Evolutionary conservation across 1,139 yeast species (phyloP), one percentile per base, ranked within the genome.

Genomic region (Yamadazyma triangularis): DNA sequence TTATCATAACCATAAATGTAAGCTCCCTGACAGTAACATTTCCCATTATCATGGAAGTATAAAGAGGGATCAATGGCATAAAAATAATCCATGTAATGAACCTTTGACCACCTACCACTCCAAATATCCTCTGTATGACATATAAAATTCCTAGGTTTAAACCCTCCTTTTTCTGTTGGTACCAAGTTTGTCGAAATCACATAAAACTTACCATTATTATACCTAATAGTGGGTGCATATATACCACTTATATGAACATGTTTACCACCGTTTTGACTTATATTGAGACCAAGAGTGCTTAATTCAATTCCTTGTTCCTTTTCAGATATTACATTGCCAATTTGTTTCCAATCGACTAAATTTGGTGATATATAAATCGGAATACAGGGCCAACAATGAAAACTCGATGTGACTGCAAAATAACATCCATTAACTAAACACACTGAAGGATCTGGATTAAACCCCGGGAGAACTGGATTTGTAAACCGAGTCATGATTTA

Each of bases 41-140:
- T 35, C 18, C 28, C 39, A 29, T 35, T 33, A 23, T 28, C 30
- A 24, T 35, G 34, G 33, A 33, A 35, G 14, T 15, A 35, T 23
- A 35, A 21, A 6, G 36, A 33, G 11, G 36, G 34, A 19, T 35
- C 39, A 31, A 35, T 35, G 8, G 36, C 39, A 27, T 35, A 35
- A 16, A 35, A 35, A 26, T 33, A 30, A 10, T 32, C 30, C 15
- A 33, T 33, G 14, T 26, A 23, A 11, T 19, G 20, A 7, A 30
- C 34, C 20, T 33, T 26, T 3, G 39, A 35, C 39, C 39, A 35
- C 15, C 23, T 27, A 13, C 35, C 35, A 8, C 27, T 12, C 39
- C 39, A 35, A 20, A 35, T 35, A 33, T 35, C 39, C 26, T 35
- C 39, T 5, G 39, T 35, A 27, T 35, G 32, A 27, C 34, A 30